Percentiles rank a stretch among this genome's conserved stretches.
phyloP scores from a whole-genome alignment of 306 rosid species.

The Cucumis sativus region Cucumber_9930_V3 NC_026655.2:5729001-5729500 shows the following conservation, averaged over 20 bases:
- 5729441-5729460: background rate
- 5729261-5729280: constrained; percentile 72
- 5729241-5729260: constrained; percentile 56
- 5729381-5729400: background rate
- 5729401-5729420: background rate
- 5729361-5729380: background rate
- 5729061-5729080: background rate
- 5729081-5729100: background rate
- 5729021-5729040: background rate
- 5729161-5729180: constrained; percentile 40
- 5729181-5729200: constrained; percentile 51
- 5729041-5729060: background rate
- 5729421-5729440: background rate
- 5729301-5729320: constrained; percentile 90
- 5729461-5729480: background rate
- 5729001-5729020: background rate
- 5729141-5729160: constrained; percentile 34
- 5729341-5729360: background rate
- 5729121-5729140: constrained; percentile 46
- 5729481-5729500: background rate
- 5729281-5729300: constrained; percentile 65
- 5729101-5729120: constrained; percentile 24
- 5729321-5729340: constrained; percentile 97
- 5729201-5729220: constrained; percentile 60
- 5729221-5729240: constrained; percentile 56